Base-by-base conservation (phyloP, 2,329 filamentous ascomycete genomes). In the Sphaerostilbella broomeana region DNA sequence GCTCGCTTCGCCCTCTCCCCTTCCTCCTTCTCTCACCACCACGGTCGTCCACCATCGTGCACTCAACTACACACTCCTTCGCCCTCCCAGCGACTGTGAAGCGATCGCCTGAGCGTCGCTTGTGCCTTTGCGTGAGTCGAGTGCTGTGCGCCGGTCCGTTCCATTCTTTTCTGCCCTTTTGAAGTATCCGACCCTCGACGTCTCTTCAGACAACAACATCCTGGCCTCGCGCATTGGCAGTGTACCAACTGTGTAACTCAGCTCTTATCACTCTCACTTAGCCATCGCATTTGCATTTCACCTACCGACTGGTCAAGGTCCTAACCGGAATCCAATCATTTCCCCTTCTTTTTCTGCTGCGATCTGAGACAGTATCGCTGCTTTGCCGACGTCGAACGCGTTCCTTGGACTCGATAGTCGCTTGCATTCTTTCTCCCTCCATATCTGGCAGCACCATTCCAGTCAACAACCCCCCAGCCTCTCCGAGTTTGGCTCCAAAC, bases 371-470 rank as follows among this genome's bases (percentile, higher is more conserved):
- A 55, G 45, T 38, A 30, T 32, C 30, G 28, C 15, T 31, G 32
- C 43, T 45, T 43, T 47, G 42, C 45, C 48, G 37, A 29, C 42
- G 43, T 45, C 34, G 40, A 48, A 47, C 44, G 40, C 50, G 41
- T 40, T 43, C 43, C 46, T 42, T 38, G n/a, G 46, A 35, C 35
- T 48, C 48, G 41, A 54, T 52, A 50, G 46, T 41, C 36, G 28
- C n/a, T 44, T 47, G 46, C 50, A 52, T 53, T 55, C 48, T 51
- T 53, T 42, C 34, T 46, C 42, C 52, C 53, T 50, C 40, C 47
- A 19, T 47, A 43, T 47, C 45, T 27, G 40, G 42, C 46, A 43
- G 45, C 40, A 24, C 46, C 55, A 58, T 61, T 61, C 58, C 55
- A 55, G 47, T 39, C 35, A 22, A 42, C 39, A 28, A 15, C 39